These are phyloP conservation scores for Glycine soja DNA, from an alignment of 306 rosid species.

Conservation along the genomic window DNA sequence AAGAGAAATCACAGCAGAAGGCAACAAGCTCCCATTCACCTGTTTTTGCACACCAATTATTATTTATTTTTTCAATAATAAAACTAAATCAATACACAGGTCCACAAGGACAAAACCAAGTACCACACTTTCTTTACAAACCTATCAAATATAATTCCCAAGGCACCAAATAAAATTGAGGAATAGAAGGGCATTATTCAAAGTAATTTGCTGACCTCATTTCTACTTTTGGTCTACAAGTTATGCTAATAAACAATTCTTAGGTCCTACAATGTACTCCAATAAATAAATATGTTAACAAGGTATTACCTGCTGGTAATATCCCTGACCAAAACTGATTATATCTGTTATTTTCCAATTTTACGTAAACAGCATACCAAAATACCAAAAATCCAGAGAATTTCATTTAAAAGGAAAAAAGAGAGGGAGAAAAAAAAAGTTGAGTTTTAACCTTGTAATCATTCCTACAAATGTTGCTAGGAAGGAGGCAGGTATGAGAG, in stretches of 20 bases:
- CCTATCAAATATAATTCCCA: conserved; percentile 6
- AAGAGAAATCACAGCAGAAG: conserved; percentile 91
- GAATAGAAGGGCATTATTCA: conserved; percentile 13
- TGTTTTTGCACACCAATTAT: conserved; percentile 53
- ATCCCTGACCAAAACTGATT: too few species aligned
- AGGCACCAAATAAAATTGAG: conserved; percentile 13
- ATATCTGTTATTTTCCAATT: too few species aligned
- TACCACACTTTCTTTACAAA: not conserved
- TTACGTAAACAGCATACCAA: too few species aligned
- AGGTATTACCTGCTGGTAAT: too few species aligned
- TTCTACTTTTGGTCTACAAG: conserved; percentile 9
- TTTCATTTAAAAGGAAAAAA: too few species aligned
- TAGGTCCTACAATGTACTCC: not conserved
- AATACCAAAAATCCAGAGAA: too few species aligned
- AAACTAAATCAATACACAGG: not conserved
- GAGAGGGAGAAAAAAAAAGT: too few species aligned
- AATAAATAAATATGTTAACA: not conserved
- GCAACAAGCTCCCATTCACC: conserved; percentile 97
- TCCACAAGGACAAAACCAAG: conserved; percentile 41
- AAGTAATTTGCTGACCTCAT: not conserved
- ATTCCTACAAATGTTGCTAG: too few species aligned
- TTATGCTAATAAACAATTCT: conserved; percentile 31
- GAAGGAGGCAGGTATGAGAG: too few species aligned
- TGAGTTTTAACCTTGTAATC: too few species aligned
- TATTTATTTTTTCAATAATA: conserved; percentile 10